Conservation (phyloP, 1,284 basidiomycete species). For the Cystobasidiaceae sp. region DNA sequence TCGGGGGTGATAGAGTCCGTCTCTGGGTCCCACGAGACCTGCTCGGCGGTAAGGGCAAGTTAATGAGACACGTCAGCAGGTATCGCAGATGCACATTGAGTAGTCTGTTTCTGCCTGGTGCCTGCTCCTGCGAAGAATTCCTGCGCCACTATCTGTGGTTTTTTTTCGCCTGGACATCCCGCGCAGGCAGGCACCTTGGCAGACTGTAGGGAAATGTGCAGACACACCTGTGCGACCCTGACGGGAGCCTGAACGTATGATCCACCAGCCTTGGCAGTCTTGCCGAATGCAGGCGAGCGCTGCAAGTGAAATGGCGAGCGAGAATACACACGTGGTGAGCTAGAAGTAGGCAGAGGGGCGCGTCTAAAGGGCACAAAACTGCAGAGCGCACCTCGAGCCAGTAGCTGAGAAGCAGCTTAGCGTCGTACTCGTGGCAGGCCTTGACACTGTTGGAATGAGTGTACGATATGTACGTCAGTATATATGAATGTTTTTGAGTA, state of each 20-base stretch:
- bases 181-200: constrained; percentile 54
- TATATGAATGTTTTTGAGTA: neutral
- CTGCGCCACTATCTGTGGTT: no score
- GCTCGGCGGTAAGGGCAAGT: neutral
- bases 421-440: constrained; percentile 41
- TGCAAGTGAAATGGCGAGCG: constrained; percentile 48
- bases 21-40: constrained; percentile 74
- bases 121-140: no score
- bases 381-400: constrained; percentile 58
- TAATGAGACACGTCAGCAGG: constrained; percentile 40
- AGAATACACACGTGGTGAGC: constrained; percentile 44
- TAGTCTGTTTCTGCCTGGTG: no score
- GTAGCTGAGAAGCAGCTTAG: constrained; percentile 87
- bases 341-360: neutral
- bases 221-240: constrained; percentile 24
- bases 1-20: constrained; percentile 77
- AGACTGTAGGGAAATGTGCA: neutral
- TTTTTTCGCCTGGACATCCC: no score
- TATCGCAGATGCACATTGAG: neutral
- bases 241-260: constrained; percentile 30
- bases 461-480: neutral
- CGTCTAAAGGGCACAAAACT: neutral
- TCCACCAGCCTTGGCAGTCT: constrained; percentile 48
- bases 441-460: constrained; percentile 28
- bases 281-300: constrained; percentile 33